These are phyloP conservation scores for Tulasnella calospora DNA, from an alignment of 768 basidiomycete species.

Conservation along the genomic window DNA sequence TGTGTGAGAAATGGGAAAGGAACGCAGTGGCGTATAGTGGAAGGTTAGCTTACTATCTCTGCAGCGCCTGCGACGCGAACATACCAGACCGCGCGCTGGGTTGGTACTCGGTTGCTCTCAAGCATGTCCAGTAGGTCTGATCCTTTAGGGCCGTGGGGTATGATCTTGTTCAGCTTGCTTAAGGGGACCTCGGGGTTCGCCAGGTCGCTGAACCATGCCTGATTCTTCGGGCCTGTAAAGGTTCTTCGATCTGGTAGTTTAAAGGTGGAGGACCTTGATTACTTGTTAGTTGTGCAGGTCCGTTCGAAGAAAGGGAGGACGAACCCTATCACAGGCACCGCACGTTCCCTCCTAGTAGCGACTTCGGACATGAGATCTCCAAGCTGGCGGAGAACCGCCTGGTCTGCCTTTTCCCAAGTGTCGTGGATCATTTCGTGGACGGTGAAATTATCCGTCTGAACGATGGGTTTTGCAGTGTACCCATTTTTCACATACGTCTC, in stretches of 20 bases:
- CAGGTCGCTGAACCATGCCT: slow-evolving; percentile 77
- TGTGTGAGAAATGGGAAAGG: background rate
- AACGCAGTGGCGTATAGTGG: background rate
- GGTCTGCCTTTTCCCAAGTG: slow-evolving; percentile 48
- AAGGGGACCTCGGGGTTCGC: slow-evolving; percentile 77
- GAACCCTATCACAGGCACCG: slow-evolving; percentile 53
- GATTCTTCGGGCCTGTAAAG: slow-evolving; percentile 69
- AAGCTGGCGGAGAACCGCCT: slow-evolving; percentile 57
- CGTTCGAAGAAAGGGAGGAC: slow-evolving; percentile 39
- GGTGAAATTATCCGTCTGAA: slow-evolving; percentile 28
- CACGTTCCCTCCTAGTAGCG: slow-evolving; percentile 57
- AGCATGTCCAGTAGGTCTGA: slow-evolving; percentile 76
- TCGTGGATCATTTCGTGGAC: slow-evolving; percentile 29
- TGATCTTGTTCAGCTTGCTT: slow-evolving; percentile 70
- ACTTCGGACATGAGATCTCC: slow-evolving; percentile 64
- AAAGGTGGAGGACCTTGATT: slow-evolving; percentile 58
- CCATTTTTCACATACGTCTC: slow-evolving; percentile 63
- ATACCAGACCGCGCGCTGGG: slow-evolving; percentile 82
- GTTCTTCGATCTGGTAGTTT: slow-evolving; percentile 80
- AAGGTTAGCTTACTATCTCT: slow-evolving; percentile 55
- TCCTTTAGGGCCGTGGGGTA: slow-evolving; percentile 82
- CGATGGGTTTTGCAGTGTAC: slow-evolving; percentile 40
- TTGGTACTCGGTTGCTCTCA: slow-evolving; percentile 69
- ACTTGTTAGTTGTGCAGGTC: background rate
- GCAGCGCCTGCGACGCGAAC: slow-evolving; percentile 81